A percentile compares a stretch with the other conserved stretches of the same genome.
These are phyloP conservation scores for Suillus bovinus DNA, from an alignment of 768 basidiomycete species.

Conservation along the genomic window DNA sequence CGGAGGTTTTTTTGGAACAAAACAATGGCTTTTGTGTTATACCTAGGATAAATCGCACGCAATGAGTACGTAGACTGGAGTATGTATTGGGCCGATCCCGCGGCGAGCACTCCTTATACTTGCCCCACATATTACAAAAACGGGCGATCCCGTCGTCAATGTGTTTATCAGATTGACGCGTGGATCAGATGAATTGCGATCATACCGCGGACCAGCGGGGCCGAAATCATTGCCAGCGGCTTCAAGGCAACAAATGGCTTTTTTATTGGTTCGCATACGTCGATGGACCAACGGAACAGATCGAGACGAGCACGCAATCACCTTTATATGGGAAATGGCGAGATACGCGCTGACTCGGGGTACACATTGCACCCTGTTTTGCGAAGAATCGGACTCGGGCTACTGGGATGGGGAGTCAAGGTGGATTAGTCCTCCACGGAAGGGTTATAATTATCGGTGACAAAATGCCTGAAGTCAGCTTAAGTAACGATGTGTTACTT, in stretches of 20 bases:
- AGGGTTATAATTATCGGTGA: conserved; percentile 3
- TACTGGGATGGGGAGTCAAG: background rate
- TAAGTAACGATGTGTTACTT: background rate
- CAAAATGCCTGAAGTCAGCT: background rate
- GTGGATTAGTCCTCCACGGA: background rate
- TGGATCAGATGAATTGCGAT: conserved; percentile 61
- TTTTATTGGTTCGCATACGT: background rate
- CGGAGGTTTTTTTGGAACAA: background rate
- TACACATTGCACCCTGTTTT: background rate
- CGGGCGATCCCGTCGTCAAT: background rate
- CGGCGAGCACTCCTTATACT: background rate
- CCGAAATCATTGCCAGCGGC: conserved; percentile 47
- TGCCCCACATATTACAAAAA: background rate
- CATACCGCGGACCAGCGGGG: conserved; percentile 43
- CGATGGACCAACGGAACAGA: background rate
- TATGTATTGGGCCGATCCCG: background rate
- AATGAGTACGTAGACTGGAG: background rate
- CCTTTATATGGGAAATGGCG: background rate
- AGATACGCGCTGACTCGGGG: background rate
- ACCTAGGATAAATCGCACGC: background rate
- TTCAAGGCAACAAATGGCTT: background rate
- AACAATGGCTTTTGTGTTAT: background rate
- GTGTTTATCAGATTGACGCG: conserved; percentile 10
- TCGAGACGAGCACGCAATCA: conserved; percentile 4
- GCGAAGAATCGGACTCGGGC: conserved; percentile 7